Percentiles rank a stretch among this genome's conserved stretches.
Conservation (phyloP, 805 yeast genomes). For the Zygotorulaspora florentina region DNA sequence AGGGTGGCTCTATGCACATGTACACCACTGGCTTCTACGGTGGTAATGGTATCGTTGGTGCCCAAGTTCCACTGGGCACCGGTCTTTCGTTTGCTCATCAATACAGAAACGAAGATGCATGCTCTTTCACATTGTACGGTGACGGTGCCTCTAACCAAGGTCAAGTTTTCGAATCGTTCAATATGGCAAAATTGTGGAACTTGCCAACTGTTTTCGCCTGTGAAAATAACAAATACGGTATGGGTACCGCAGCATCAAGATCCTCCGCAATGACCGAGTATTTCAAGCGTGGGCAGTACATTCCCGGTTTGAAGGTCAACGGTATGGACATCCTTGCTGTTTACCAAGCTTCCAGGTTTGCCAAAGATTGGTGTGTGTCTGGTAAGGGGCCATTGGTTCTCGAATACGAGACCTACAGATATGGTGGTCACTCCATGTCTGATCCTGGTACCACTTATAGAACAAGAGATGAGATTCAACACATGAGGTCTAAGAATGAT, state of each 20-base stretch:
- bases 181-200: constrained; percentile 99
- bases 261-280: constrained; percentile 95
- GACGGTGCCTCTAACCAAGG: constrained; percentile 99
- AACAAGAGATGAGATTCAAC: constrained; percentile 99
- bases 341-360: constrained; percentile 93
- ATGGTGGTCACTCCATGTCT: constrained; percentile 99
- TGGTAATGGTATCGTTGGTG: constrained; percentile 99
- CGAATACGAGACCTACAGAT: constrained; percentile 98
- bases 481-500: constrained; percentile 97
- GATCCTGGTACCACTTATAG: constrained; percentile 99
- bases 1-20: constrained; percentile 99
- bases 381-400: constrained; percentile 96
- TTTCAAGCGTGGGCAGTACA: constrained; percentile 98
- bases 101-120: constrained; percentile 75
- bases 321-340: constrained; percentile 98
- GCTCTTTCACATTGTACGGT: constrained; percentile 89
- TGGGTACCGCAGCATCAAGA: constrained; percentile 98
- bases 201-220: constrained; percentile 92
- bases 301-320: constrained; percentile 96
- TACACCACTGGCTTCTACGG: constrained; percentile 94
- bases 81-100: constrained; percentile 98
- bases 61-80: constrained; percentile 97
- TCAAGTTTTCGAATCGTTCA: constrained; percentile 95
- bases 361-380: constrained; percentile 89
- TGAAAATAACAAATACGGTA: constrained; percentile 99